phyloP scores from a whole-genome alignment of 805 yeast genomes.

The Zygosaccharomyces lentus region DNA sequence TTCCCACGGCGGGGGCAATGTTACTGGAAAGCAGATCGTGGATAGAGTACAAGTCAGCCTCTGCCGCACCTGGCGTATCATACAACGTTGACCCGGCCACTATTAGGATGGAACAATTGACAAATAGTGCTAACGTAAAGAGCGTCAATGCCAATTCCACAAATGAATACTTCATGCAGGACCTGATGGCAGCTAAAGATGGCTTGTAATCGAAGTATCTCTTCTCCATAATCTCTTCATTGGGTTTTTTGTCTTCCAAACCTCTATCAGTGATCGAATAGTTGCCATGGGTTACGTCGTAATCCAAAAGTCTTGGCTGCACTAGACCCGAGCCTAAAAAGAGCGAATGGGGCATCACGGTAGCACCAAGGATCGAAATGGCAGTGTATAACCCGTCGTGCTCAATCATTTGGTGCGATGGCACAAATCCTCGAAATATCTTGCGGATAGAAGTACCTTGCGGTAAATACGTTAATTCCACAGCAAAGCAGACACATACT shows the following conservation, averaged over 20 bases:
- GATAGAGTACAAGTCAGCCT: constrained; percentile 79
- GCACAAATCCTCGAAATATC: constrained; percentile 65
- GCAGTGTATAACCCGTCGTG: constrained; percentile 67
- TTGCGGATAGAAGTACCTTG: constrained; percentile 41
- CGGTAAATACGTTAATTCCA: constrained; percentile 60
- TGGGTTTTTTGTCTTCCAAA: constrained; percentile 11
- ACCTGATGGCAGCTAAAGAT: constrained; percentile 63
- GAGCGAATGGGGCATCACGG: constrained; percentile 90
- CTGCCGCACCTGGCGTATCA: constrained; percentile 62
- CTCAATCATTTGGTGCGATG: constrained; percentile 47
- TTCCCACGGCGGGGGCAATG: constrained; percentile 75
- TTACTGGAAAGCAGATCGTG: constrained; percentile 56
- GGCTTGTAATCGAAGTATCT: constrained; percentile 57
- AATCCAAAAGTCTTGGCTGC: constrained; percentile 76
- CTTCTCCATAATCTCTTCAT: constrained; percentile 36
- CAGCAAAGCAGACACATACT: constrained; percentile 75
- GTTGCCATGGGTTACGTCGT: constrained; percentile 56
- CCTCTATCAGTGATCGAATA: constrained; percentile 29
- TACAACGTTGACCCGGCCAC: constrained; percentile 77
- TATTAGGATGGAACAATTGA: constrained; percentile 76
- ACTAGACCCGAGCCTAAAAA: constrained; percentile 84
- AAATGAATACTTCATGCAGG: constrained; percentile 68
- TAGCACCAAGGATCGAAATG: constrained; percentile 84
- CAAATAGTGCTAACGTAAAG: constrained; percentile 77
- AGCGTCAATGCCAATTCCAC: constrained; percentile 66